These are phyloP conservation scores for Chimonanthus praecox DNA, from an alignment of 164 flowering plant genomes.

Conservation along the genomic window DNA sequence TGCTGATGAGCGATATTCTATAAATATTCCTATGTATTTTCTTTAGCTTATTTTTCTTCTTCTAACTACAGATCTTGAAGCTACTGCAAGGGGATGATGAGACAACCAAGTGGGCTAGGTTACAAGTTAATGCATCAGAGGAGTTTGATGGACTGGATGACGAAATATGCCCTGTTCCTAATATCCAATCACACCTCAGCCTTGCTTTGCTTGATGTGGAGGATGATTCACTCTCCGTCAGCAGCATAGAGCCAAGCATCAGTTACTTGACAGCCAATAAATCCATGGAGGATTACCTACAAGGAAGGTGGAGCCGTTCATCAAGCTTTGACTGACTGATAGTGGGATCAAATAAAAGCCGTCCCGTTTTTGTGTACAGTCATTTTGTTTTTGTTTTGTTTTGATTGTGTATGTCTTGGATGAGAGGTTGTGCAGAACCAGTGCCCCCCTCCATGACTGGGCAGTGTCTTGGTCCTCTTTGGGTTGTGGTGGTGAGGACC, in stretches of 20 bases:
- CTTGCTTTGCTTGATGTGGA: constrained; percentile 83
- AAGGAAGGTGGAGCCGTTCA: constrained; percentile 85
- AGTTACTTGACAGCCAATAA: constrained; percentile 11
- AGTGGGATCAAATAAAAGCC: neutral
- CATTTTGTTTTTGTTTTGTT: constrained; percentile 1
- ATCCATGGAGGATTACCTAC: constrained; percentile 74
- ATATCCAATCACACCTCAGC: constrained; percentile 71
- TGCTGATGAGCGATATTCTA: constrained; percentile 54
- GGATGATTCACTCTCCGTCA: constrained; percentile 61
- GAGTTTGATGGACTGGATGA: constrained; percentile 47
- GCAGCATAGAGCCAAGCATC: constrained; percentile 58
- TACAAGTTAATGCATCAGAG: constrained; percentile 43
- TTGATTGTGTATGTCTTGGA: constrained; percentile 36
- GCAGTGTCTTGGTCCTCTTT: neutral
- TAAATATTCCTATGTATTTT: constrained; percentile 47
- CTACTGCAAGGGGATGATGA: constrained; percentile 83
- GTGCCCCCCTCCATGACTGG: constrained; percentile 6
- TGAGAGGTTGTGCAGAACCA: constrained; percentile 51
- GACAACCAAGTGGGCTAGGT: constrained; percentile 60
- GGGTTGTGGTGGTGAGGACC: neutral
- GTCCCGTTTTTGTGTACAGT: constrained; percentile 7
- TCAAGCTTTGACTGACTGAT: constrained; percentile 67
- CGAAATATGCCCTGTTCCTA: constrained; percentile 39
- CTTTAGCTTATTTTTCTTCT: neutral
- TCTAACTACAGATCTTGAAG: constrained; percentile 55